Percentiles rank a stretch among this genome's conserved stretches.
Evolutionary conservation across 805 yeast genomes (phyloP).

Genomic region (Ogataea saltuana): DNA sequence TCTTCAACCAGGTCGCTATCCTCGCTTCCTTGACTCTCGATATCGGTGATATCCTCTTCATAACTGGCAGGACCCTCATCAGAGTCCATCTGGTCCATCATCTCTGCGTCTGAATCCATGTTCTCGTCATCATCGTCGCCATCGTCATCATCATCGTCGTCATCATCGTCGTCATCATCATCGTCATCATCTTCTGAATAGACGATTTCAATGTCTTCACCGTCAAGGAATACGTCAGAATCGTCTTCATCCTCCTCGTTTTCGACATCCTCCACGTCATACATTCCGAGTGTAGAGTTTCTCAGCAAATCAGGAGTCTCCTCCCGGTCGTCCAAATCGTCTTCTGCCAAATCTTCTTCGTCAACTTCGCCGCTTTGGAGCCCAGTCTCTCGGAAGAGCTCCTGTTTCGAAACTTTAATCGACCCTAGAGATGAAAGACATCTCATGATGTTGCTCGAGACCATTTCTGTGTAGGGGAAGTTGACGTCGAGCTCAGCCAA

Average conservation of each 20-base stretch:
- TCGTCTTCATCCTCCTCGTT: conserved; percentile 33
- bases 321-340: conserved; percentile 57
- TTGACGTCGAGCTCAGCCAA: conserved; percentile 72
- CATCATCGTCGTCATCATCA: conserved; percentile 20
- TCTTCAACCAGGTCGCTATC: conserved; percentile 28
- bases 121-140: conserved; percentile 17
- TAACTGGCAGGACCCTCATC: conserved; percentile 25
- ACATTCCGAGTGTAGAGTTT: conserved; percentile 93
- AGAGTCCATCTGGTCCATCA: conserved; percentile 9
- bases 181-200: conserved; percentile 30
- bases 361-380: conserved; percentile 37
- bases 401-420: conserved; percentile 56
- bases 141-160: conserved; percentile 44
- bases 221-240: conserved; percentile 30
- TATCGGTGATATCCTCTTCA: conserved; percentile 27
- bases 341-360: conserved; percentile 65
- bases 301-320: conserved; percentile 82
- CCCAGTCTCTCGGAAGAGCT: conserved; percentile 48
- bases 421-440: conserved; percentile 60
- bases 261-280: conserved; percentile 71
- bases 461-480: conserved; percentile 62
- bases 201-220: conserved; percentile 36
- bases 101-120: conserved; percentile 22
- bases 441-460: conserved; percentile 58
- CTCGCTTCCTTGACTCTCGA: conserved; percentile 19